phyloP scores from a whole-genome alignment of 768 basidiomycete species.

The Cystobasidium ongulense region DNA sequence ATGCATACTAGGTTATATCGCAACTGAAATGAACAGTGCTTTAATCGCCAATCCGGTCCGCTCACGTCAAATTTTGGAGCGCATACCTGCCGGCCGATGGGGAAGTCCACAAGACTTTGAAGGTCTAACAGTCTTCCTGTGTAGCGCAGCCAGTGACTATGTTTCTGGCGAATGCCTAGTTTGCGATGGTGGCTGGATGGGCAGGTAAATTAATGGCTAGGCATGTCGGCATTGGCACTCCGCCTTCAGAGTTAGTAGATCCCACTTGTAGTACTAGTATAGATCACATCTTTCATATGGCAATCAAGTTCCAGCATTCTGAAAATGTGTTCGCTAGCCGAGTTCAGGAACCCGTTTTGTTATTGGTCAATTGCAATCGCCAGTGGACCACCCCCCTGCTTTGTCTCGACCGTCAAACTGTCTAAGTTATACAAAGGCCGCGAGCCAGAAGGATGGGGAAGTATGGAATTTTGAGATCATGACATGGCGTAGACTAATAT shows the following conservation, averaged over 20 bases:
- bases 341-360: too few species aligned
- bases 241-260: background rate
- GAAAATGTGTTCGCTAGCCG: too few species aligned
- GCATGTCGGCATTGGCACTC: background rate
- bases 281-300: too few species aligned
- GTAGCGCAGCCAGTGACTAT: slow-evolving; percentile 61
- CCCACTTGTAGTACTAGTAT: background rate
- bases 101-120: slow-evolving; percentile 64
- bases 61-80: slow-evolving; percentile 58
- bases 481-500: background rate
- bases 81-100: slow-evolving; percentile 55
- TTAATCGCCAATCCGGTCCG: slow-evolving; percentile 60
- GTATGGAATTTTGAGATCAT: background rate
- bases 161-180: slow-evolving; percentile 63
- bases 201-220: background rate
- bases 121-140: slow-evolving; percentile 64
- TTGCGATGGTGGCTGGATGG: slow-evolving; percentile 59
- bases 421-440: background rate
- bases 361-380: too few species aligned
- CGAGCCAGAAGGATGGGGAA: background rate
- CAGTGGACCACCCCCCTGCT: too few species aligned
- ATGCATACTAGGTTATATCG: slow-evolving; percentile 52
- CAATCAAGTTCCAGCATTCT: too few species aligned
- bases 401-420: background rate
- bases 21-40: slow-evolving; percentile 75